Base-by-base conservation (phyloP, 1,139 yeast species). In the Saccharomyces hybrid region DNA sequence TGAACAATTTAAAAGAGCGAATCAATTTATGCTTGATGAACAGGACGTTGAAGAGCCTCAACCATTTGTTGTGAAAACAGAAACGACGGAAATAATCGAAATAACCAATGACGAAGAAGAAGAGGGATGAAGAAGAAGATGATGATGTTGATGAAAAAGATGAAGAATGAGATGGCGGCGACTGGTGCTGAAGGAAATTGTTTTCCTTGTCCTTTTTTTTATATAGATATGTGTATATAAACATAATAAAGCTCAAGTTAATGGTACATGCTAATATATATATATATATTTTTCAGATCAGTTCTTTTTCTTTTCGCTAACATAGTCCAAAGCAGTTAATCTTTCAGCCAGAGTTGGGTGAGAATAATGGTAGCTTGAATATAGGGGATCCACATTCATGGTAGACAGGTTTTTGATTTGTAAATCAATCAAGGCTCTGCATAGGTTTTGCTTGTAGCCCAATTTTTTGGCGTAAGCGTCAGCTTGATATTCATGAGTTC, bases 311-410 rank as follows among this genome's bases (percentile, higher is more conserved):
- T 78, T 72, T 65, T 77, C 80, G 62, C 64, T 64, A 69, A 78
- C 64, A 70, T 77, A 56, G 74, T 81, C 83, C 57, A 93, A 76
- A 8, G 96, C 96, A 49, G 74, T 70, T 63, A 93, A 78, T 75
- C 99, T 84, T 74, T 93, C 98, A 16, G 93, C 82, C 61, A 91
- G 75, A 55, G 89, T 85, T 51, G 99, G 99, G 67, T 93, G 99
- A 51, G 93, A 85, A 71, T 87, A 84, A 69, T 86, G 90, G 73
- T 88, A 93, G 48, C 95, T 85, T 31, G 96, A 86, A 72, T 84
- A 93, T 63, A 90, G 78, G 80, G 91, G 82, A 69, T 93, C 98
- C 42, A 95, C 95, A 66, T 86, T 89, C 76, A 89, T 79, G 32
- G 91, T 80, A 55, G 90, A 79, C 70, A 93, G 79, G 71, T 93